Evolutionary conservation across 345 rosid species (phyloP), one percentile per base, ranked within the genome.

Genomic region (Lenwebbia sp.): DNA sequence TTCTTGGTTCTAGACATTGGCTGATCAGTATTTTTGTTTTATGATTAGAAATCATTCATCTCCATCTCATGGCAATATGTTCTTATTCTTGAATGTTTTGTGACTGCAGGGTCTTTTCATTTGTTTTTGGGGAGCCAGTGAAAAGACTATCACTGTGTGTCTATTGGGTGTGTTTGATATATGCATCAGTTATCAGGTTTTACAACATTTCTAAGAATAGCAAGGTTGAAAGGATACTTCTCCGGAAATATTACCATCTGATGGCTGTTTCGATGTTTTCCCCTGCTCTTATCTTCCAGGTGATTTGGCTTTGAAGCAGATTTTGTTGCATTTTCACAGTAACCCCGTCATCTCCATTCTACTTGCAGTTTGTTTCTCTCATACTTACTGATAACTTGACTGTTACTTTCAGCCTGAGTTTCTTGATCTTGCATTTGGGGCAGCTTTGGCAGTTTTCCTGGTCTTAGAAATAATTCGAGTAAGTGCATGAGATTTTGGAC

Each of bases 361-460:
- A 23, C 84, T 85, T 26, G 19, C 82, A 19, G 65, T 30, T 85
- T 87, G n/a, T 54, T 83, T 83, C 33, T 23, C 14, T 17, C 30
- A 26, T 33, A 50, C 70, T 50, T 74, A 23, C 17, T 83, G 65
- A 86, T 88, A 86, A 83, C 85, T 52, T 88, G 25, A 33, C 82
- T 82, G 83, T 86, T 81, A 54, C 87, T 93, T 76, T 55, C 98
- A 96, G 99, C 98, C 98, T 70, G 91, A 91, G 86, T 95, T 98
- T 95, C 98, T 98, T 84, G 94, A 94, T 91, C 96, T 96, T 54
- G 99, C 99, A 86, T 96, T 97, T 92, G 99, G 99, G 86, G 99
- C 91, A 74, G 98, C 99, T 60, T 90, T 97, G 92, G 95, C 95
- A 4, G 94, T 92, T 83, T 97, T 97, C 87, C 85, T 96, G 92